A percentile compares a stretch with the other conserved stretches of the same genome.
Evolutionary conservation across 306 rosid species (phyloP).

Genomic region (Rubus idaeus): DNA sequence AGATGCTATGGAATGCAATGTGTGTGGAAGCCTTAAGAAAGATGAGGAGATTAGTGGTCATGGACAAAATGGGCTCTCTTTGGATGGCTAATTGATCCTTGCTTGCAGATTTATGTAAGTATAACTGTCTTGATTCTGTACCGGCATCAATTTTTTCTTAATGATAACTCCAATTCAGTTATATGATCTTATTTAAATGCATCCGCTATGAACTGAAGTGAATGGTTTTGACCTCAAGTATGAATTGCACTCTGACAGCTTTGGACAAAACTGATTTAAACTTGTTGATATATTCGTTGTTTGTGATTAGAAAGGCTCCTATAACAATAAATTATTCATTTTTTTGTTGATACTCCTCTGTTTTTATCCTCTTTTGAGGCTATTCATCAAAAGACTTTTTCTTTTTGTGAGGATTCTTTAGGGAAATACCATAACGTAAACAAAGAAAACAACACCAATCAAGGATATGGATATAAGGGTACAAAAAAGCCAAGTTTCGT

Average conservation of each 20-base stretch:
- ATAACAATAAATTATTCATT: not conserved
- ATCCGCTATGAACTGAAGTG: not conserved
- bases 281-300: not conserved
- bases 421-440: not conserved
- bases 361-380: not conserved
- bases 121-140: conserved; percentile 1
- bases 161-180: not conserved
- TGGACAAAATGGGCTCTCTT: conserved; percentile 36
- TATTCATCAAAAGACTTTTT: not conserved
- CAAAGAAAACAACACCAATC: not conserved
- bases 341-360: not conserved
- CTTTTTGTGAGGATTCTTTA: not conserved
- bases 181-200: not conserved
- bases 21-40: conserved; percentile 53
- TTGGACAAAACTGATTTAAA: not conserved
- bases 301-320: not conserved
- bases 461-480: not conserved
- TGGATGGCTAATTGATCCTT: conserved; percentile 41
- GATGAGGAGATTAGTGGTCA: conserved; percentile 31
- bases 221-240: not conserved
- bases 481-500: not conserved
- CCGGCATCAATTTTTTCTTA: not conserved
- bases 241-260: not conserved
- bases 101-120: conserved; percentile 26
- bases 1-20: conserved; percentile 68